Evolutionary conservation across 345 rosid species (phyloP).

Genomic region (Barbarea vulgaris): DNA sequence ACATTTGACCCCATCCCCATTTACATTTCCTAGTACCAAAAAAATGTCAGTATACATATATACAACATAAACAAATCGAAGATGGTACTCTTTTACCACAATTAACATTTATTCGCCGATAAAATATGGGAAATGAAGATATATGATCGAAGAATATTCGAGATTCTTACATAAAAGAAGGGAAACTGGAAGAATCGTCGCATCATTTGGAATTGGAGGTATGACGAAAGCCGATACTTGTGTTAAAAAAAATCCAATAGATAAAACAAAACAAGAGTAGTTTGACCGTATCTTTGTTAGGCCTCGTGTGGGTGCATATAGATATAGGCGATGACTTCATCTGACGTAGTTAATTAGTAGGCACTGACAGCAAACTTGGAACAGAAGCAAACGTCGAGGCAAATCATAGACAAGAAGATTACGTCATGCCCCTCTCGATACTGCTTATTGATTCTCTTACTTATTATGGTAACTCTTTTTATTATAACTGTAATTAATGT

Average conservation of each 20-base stretch:
- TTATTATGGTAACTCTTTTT: slow-evolving; percentile 26
- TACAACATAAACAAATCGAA: background rate
- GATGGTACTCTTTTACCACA: background rate
- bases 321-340: slow-evolving; percentile 20
- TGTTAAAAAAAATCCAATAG: background rate
- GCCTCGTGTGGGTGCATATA: slow-evolving; percentile 9
- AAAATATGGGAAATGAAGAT: background rate
- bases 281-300: slow-evolving; percentile 19
- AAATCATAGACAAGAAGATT: slow-evolving; percentile 15
- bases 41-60: background rate
- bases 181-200: background rate
- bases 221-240: background rate
- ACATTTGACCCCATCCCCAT: background rate
- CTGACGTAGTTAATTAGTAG: slow-evolving; percentile 30
- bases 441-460: slow-evolving; percentile 22
- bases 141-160: background rate
- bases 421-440: slow-evolving; percentile 18
- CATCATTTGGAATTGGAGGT: slow-evolving; percentile 14
- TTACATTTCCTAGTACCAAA: background rate
- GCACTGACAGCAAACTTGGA: slow-evolving; percentile 28
- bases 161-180: background rate
- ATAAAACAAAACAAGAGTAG: background rate
- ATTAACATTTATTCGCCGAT: background rate
- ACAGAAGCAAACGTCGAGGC: slow-evolving; percentile 34
- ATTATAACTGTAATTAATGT: slow-evolving; percentile 12